These are phyloP conservation scores for Saccharomycopsis amapae DNA, from an alignment of 805 yeast genomes.

Conservation along the genomic window DNA sequence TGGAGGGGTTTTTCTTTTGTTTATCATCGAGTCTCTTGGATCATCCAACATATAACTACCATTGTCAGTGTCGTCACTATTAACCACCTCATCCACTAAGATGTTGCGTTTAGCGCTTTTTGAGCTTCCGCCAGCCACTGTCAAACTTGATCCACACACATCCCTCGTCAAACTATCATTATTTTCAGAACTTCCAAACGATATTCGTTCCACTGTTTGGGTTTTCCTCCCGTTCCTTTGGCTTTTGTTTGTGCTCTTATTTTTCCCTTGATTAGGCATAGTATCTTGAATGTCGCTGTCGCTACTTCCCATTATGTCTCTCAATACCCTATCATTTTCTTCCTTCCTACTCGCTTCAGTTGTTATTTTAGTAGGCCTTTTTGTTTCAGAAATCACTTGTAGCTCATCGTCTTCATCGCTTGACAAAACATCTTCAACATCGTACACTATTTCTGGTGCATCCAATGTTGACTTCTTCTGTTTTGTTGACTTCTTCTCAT, in stretches of 20 bases:
- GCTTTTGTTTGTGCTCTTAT: not conserved
- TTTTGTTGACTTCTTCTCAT: not conserved
- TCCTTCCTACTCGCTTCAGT: not conserved
- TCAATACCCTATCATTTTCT: not conserved
- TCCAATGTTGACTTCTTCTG: not conserved
- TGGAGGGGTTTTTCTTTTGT: too few relatives aligned
- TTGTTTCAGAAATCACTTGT: not conserved
- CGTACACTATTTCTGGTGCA: not conserved
- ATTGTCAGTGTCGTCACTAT: too few relatives aligned
- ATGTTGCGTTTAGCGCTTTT: not conserved
- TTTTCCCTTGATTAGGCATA: not conserved
- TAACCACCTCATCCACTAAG: too few relatives aligned
- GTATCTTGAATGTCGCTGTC: not conserved
- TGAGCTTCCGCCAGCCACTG: not conserved
- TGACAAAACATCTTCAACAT: conserved; percentile 3
- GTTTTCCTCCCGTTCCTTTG: not conserved
- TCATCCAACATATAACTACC: too few relatives aligned
- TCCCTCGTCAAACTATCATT: not conserved
- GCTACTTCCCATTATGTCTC: not conserved
- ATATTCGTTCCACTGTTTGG: not conserved
- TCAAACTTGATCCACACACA: not conserved
- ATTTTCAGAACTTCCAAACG: not conserved
- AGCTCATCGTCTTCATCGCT: conserved; percentile 8
- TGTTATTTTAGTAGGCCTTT: not conserved
- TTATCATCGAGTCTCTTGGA: too few relatives aligned